Evolutionary conservation across 164 flowering plant genomes (phyloP).

Genomic region (Vitis amurensis): DNA sequence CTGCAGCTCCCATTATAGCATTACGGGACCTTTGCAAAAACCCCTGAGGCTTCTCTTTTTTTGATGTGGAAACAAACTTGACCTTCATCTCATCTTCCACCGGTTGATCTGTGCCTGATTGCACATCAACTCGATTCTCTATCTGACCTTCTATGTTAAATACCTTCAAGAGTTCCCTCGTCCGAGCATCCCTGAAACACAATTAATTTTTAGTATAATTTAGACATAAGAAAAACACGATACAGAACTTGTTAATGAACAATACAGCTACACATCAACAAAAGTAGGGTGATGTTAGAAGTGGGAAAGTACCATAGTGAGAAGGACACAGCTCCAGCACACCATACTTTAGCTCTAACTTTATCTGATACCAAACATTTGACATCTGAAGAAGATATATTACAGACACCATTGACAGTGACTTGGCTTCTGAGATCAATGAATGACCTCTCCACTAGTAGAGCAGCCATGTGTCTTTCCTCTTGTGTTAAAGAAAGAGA

Average conservation of each 20-base stretch:
- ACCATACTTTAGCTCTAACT: constrained; percentile 77
- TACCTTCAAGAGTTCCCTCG: constrained; percentile 84
- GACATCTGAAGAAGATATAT: constrained; percentile 65
- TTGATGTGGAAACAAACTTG: constrained; percentile 62
- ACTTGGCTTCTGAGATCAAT: constrained; percentile 78
- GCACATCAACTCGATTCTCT: constrained; percentile 68
- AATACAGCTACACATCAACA: neutral
- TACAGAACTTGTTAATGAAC: neutral
- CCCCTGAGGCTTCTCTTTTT: constrained; percentile 79
- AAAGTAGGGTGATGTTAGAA: neutral
- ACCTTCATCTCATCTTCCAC: constrained; percentile 78
- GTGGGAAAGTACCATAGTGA: constrained; percentile 68
- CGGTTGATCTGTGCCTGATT: constrained; percentile 49
- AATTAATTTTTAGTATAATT: constrained; percentile 5
- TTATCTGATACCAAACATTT: constrained; percentile 72
- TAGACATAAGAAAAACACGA: neutral
- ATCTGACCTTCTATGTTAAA: constrained; percentile 82
- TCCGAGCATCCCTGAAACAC: constrained; percentile 82
- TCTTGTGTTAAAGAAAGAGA: constrained; percentile 62
- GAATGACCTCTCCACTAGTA: constrained; percentile 77
- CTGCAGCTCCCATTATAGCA: constrained; percentile 98
- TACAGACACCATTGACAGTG: constrained; percentile 69
- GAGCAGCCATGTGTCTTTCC: constrained; percentile 85
- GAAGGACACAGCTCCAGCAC: constrained; percentile 63
- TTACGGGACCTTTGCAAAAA: constrained; percentile 92